phyloP scores from a whole-genome alignment of 1,284 basidiomycete species.

The Ceratobasidium sp. region DNA sequence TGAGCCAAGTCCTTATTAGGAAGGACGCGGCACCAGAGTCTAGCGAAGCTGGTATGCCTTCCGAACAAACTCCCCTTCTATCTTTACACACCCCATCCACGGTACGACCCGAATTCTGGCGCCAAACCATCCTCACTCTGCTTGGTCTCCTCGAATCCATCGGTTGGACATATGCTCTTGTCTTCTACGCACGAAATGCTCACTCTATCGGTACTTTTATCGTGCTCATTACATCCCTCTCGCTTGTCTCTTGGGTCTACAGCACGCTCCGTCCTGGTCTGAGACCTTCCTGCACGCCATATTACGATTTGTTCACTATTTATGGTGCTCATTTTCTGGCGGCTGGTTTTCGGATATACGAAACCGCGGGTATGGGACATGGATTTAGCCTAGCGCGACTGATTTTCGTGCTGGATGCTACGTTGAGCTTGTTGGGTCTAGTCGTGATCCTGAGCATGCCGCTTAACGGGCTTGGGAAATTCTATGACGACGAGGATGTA shows the following conservation, averaged over 20 bases:
- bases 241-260: conserved; percentile 42
- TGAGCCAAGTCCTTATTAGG: conserved; percentile 1
- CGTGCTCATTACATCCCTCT: neutral
- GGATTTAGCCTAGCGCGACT: neutral
- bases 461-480: neutral
- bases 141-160: neutral
- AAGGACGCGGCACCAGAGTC: neutral
- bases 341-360: conserved; percentile 22
- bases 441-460: conserved; percentile 59
- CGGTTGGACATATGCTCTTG: conserved; percentile 15
- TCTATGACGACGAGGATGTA: conserved; percentile 72
- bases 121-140: conserved; percentile 21
- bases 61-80: conserved; percentile 22
- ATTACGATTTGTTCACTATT: conserved; percentile 40
- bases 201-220: neutral
- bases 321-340: conserved; percentile 37
- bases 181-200: neutral
- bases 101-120: conserved; percentile 27
- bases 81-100: neutral
- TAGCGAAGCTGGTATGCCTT: conserved; percentile 16
- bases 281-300: conserved; percentile 30
- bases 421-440: conserved; percentile 68
- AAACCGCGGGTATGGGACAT: neutral
- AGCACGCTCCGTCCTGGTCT: conserved; percentile 27
- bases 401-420: conserved; percentile 57